phyloP scores from a whole-genome alignment of 768 basidiomycete species.

The Xerocomus brunneocitrinus region DNA sequence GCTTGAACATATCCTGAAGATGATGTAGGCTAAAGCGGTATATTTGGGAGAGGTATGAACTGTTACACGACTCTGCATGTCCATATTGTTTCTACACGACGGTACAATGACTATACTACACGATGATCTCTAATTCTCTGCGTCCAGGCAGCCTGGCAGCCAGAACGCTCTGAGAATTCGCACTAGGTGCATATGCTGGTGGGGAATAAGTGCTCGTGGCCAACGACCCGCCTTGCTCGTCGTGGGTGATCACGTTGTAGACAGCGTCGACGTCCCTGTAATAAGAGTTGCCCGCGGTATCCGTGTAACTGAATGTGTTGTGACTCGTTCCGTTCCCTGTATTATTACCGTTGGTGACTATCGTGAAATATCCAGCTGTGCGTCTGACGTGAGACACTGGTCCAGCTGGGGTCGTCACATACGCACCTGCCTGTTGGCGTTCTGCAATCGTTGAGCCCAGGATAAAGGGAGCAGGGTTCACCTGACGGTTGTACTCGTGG shows the following conservation, averaged over 20 bases:
- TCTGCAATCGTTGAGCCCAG: conserved; percentile 54
- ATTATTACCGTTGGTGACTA: conserved; percentile 35
- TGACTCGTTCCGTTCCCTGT: conserved; percentile 66
- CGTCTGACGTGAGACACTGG: neutral
- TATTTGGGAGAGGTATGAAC: neutral
- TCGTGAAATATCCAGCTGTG: conserved; percentile 48
- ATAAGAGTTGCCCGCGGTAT: conserved; percentile 59
- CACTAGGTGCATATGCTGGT: neutral
- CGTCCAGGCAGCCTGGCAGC: conserved; percentile 37
- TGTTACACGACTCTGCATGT: conserved; percentile 2
- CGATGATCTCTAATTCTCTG: conserved; percentile 7
- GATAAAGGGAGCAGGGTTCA: conserved; percentile 56
- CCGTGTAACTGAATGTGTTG: conserved; percentile 61
- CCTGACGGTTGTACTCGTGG: conserved; percentile 61
- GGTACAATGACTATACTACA: neutral
- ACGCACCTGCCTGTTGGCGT: conserved; percentile 55
- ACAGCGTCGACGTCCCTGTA: conserved; percentile 55
- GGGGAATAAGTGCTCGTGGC: conserved; percentile 19
- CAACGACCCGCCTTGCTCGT: conserved; percentile 51
- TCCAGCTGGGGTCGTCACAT: neutral
- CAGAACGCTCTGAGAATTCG: neutral
- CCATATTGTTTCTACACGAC: conserved; percentile 8
- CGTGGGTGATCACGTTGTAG: conserved; percentile 56
- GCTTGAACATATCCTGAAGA: conserved; percentile 38
- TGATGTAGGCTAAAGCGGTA: neutral